phyloP scores from a whole-genome alignment of 1,284 basidiomycete genomes.

The Cronartium ribicola region DNA sequence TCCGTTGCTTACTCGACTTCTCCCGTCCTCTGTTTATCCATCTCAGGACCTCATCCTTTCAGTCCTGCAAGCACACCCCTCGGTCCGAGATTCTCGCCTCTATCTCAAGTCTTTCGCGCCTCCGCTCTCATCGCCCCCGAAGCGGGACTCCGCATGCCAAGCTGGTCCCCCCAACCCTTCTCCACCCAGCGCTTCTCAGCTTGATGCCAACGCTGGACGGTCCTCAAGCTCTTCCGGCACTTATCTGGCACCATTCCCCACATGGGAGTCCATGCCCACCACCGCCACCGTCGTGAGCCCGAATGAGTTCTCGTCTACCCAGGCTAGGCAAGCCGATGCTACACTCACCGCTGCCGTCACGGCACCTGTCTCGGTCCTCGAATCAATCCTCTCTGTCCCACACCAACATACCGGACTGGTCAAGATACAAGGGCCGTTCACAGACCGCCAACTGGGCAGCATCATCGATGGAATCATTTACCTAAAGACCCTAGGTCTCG shows the following conservation, averaged over 20 bases:
- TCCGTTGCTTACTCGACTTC: neutral
- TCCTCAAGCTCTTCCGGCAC: conserved; percentile 1
- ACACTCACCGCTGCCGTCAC: conserved; percentile 31
- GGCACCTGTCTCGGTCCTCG: conserved; percentile 60
- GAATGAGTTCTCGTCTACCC: conserved; percentile 45
- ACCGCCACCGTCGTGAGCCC: conserved; percentile 44
- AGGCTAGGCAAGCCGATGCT: conserved; percentile 52
- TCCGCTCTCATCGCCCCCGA: conserved; percentile 50
- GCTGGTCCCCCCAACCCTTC: conserved; percentile 48
- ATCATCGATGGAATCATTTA: conserved; percentile 90
- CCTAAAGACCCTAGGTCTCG: conserved; percentile 88
- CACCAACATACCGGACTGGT: conserved; percentile 82
- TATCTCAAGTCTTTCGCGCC: conserved; percentile 78
- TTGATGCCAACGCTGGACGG: conserved; percentile 18
- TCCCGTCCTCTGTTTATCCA: neutral
- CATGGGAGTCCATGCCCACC: conserved; percentile 47
- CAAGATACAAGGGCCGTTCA: conserved; percentile 95
- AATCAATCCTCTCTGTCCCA: conserved; percentile 78
- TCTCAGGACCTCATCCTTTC: conserved; percentile 91
- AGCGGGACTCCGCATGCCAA: conserved; percentile 49
- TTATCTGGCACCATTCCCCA: conserved; percentile 45
- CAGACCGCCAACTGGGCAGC: conserved; percentile 87
- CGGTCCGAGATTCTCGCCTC: conserved; percentile 78
- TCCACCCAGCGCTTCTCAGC: conserved; percentile 44
- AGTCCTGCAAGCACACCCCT: conserved; percentile 87